A percentile compares a stretch with the other conserved stretches of the same genome.
Evolutionary conservation across 2,329 filamentous ascomycete genomes (phyloP).

Genomic region (Ascocoryne sarcoides): DNA sequence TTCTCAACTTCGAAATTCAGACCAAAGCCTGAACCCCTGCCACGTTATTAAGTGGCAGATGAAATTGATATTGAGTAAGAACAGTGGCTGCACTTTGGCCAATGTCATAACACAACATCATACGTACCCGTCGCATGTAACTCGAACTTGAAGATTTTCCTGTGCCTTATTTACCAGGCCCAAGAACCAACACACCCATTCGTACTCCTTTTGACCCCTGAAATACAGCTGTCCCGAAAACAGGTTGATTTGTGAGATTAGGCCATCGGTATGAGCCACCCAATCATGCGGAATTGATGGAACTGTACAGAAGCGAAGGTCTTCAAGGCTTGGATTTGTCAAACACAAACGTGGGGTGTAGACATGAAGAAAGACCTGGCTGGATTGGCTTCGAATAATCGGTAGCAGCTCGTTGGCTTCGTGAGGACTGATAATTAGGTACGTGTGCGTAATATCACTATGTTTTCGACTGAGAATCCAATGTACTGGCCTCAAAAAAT

Average conservation of each 20-base stretch:
- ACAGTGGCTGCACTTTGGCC: too few relatives aligned
- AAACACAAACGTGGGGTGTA: slow-evolving; percentile 40
- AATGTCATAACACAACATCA: too few relatives aligned
- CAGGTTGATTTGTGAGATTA: slow-evolving; percentile 45
- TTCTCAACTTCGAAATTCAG: too few relatives aligned
- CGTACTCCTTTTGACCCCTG: slow-evolving; percentile 44
- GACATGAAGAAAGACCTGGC: slow-evolving; percentile 37
- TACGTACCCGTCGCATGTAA: too few relatives aligned
- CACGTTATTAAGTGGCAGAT: too few relatives aligned
- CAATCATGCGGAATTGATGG: slow-evolving; percentile 19
- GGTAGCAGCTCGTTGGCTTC: slow-evolving; percentile 48
- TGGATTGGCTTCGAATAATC: slow-evolving; percentile 28
- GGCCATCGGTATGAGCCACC: slow-evolving; percentile 11
- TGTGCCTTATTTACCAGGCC: slow-evolving; percentile 34
- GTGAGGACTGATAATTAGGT: slow-evolving; percentile 43
- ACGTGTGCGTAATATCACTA: slow-evolving; percentile 3
- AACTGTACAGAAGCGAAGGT: slow-evolving; percentile 36
- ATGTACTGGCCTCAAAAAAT: slow-evolving; percentile 43
- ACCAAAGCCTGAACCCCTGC: too few relatives aligned
- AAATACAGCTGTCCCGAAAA: slow-evolving; percentile 64
- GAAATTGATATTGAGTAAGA: too few relatives aligned
- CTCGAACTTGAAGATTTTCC: too few relatives aligned
- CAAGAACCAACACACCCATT: slow-evolving; percentile 35
- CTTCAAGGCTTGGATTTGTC: slow-evolving; percentile 34
- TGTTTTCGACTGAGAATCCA: slow-evolving; percentile 39